Conservation (phyloP, 139 green algal species). For the Chlorella sp. region DNA sequence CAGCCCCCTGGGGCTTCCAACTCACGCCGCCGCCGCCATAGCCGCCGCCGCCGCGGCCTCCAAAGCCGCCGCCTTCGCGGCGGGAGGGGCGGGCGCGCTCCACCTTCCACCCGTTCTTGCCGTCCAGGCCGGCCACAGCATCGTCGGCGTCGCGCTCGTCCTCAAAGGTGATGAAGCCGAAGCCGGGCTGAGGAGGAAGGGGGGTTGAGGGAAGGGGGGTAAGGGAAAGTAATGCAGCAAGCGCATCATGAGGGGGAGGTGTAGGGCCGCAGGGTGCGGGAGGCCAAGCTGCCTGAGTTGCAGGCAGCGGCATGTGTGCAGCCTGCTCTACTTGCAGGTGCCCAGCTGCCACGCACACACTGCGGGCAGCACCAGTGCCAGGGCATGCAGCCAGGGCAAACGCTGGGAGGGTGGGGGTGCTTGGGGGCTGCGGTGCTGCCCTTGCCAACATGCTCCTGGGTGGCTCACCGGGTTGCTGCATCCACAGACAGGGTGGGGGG, state of each 20-base stretch:
- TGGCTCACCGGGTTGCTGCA: slow-evolving; percentile 10
- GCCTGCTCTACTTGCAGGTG: too few species aligned
- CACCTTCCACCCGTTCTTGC: slow-evolving; percentile 41
- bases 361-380: too few species aligned
- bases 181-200: slow-evolving; percentile 49
- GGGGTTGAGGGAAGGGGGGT: neutral
- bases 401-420: too few species aligned
- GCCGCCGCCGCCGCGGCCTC: neutral
- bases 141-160: slow-evolving; percentile 82
- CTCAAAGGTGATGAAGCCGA: slow-evolving; percentile 83
- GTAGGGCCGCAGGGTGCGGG: neutral
- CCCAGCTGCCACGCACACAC: too few species aligned
- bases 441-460: too few species aligned
- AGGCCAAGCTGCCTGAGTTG: neutral
- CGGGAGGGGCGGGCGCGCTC: slow-evolving; percentile 21
- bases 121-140: slow-evolving; percentile 67
- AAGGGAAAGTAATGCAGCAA: neutral
- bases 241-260: neutral
- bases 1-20: too few species aligned
- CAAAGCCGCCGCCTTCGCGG: slow-evolving; percentile 14
- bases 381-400: neutral
- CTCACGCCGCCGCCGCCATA: neutral
- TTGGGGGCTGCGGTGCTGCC: too few species aligned
- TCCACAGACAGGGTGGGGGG: too few species aligned
- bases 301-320: neutral